Percentiles rank a stretch among this genome's conserved stretches.
These are phyloP conservation scores for Eimeria praecox DNA, from an alignment of 169 alveolate species.

Conservation along the genomic window DNA sequence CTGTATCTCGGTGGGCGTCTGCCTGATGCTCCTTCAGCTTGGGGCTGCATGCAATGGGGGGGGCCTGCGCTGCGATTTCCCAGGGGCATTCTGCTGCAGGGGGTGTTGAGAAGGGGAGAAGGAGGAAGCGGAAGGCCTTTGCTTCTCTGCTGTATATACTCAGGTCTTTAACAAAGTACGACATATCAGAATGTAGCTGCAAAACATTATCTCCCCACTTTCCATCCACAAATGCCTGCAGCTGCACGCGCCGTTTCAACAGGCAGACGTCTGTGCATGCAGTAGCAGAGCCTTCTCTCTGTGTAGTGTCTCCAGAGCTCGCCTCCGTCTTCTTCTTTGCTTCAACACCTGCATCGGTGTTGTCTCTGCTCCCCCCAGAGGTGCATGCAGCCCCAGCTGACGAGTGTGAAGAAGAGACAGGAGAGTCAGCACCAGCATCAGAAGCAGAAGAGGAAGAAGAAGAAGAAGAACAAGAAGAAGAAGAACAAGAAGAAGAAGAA, in stretches of 20 bases:
- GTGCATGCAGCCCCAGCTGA: slow-evolving; percentile 26
- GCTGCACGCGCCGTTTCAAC: background rate
- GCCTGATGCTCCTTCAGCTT: background rate
- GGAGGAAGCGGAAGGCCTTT: background rate
- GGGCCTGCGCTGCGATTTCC: background rate
- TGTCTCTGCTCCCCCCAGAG: background rate
- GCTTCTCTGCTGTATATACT: background rate
- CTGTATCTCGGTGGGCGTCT: no score
- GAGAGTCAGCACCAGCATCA: slow-evolving; percentile 7
- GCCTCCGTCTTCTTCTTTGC: background rate
- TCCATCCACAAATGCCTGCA: background rate
- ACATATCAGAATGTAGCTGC: background rate
- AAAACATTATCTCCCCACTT: background rate
- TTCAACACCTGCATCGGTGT: background rate
- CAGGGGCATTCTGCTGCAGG: background rate
- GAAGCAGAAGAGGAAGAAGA: no score
- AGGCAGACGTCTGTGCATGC: background rate
- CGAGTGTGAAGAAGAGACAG: background rate
- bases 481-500: background rate
- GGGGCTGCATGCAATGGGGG: slow-evolving; percentile 3
- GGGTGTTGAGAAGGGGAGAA: background rate
- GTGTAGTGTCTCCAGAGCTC: background rate
- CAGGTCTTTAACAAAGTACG: background rate
- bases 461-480: background rate
- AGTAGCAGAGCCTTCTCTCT: background rate